Evolutionary conservation across 208 protist species (phyloP).

Genomic region (Trypanosoma conorhini): DNA sequence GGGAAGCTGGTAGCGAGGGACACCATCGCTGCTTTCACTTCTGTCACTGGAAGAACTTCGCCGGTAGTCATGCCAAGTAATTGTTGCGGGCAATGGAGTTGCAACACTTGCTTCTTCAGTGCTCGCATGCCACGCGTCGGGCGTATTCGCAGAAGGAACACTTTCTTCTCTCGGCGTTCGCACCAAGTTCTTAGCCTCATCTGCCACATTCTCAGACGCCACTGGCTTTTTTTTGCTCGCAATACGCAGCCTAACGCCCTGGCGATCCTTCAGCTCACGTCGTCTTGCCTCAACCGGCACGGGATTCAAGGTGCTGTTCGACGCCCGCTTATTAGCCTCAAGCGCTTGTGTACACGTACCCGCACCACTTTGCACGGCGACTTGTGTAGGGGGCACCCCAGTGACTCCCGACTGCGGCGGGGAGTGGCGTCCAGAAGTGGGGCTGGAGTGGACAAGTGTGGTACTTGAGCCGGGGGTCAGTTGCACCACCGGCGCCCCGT

Average conservation of each 20-base stretch:
- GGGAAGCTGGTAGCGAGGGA: neutral
- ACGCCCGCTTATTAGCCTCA: neutral
- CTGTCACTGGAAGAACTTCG: neutral
- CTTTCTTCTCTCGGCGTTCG: conserved; percentile 8
- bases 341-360: neutral
- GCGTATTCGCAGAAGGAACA: neutral
- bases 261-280: neutral
- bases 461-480: neutral
- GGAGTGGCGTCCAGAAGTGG: neutral
- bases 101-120: neutral
- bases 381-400: neutral
- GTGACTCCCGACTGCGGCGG: neutral
- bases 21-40: neutral
- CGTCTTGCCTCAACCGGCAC: conserved; percentile 11
- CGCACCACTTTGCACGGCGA: neutral
- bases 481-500: neutral
- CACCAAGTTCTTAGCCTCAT: neutral
- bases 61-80: neutral
- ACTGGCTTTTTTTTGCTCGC: conserved; percentile 18
- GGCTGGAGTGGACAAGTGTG: neutral
- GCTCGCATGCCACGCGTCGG: neutral
- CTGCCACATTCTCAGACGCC: neutral
- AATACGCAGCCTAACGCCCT: conserved; percentile 14
- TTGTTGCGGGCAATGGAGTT: neutral
- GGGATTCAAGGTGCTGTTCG: neutral